These are phyloP conservation scores for Discostella stelligeroides DNA, from an alignment of 108 stramenopile species.

Conservation along the genomic window DNA sequence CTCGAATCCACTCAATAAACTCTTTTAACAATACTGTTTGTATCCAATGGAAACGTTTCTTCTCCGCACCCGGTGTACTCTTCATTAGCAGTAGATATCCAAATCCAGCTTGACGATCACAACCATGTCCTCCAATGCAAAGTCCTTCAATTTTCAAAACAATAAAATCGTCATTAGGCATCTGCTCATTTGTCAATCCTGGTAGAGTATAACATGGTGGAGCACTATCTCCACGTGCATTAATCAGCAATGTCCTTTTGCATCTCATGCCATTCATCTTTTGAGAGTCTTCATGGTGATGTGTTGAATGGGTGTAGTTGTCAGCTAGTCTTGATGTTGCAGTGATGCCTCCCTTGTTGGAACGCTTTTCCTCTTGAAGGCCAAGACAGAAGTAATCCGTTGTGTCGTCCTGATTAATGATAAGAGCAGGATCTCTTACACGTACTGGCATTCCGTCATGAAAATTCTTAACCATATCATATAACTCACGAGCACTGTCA, in stretches of 20 bases:
- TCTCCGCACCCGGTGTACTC: neutral
- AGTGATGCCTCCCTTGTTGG: no score
- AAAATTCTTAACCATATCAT: conserved; percentile 2
- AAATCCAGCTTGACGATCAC: no score
- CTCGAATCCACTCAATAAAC: neutral
- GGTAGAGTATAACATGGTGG: neutral
- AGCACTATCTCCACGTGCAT: conserved; percentile 6
- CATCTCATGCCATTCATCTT: conserved; percentile 1
- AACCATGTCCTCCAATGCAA: conserved; percentile 12
- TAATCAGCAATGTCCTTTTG: neutral
- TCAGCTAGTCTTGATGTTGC: neutral
- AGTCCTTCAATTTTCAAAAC: conserved; percentile 9
- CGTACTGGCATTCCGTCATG: conserved; percentile 7
- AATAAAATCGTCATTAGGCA: conserved; percentile 15
- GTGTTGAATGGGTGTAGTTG: neutral
- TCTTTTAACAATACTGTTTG: neutral
- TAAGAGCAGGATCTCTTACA: neutral
- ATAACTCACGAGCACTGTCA: neutral
- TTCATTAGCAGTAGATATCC: conserved; percentile 11
- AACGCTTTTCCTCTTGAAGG: no score
- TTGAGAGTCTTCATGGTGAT: conserved; percentile 2
- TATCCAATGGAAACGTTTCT: conserved; percentile 9
- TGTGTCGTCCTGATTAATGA: neutral
- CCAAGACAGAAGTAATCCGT: conserved; percentile 3
- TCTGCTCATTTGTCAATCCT: conserved; percentile 1